Conservation (phyloP, 495 filamentous ascomycete species). For the Penicillium paxilli region DNA sequence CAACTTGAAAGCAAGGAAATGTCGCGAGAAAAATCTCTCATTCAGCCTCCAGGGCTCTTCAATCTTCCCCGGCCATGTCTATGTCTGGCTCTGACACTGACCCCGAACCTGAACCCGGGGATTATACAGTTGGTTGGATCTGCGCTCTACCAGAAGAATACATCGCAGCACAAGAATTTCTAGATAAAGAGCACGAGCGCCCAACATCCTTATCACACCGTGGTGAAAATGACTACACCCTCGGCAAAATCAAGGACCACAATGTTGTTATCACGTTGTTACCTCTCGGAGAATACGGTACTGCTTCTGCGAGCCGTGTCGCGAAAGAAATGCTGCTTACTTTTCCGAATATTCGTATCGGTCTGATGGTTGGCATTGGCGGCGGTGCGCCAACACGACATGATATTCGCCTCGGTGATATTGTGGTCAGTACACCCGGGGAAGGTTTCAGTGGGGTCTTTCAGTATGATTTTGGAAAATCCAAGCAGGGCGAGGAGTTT, state of each 20-base stretch:
- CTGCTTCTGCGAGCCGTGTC: constrained; percentile 19
- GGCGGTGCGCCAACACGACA: constrained; percentile 20
- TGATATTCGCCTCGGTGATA: constrained; percentile 28
- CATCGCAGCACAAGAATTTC: neutral
- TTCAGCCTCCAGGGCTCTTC: neutral
- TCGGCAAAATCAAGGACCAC: constrained; percentile 37
- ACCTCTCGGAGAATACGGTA: constrained; percentile 22
- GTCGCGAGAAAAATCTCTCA: too few species aligned
- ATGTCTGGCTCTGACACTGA: neutral
- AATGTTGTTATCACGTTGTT: constrained; percentile 29
- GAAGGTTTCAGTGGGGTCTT: constrained; percentile 7
- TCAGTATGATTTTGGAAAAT: constrained; percentile 22
- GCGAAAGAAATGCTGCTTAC: constrained; percentile 27
- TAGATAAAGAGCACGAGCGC: neutral
- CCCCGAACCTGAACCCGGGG: neutral
- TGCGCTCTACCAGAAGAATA: neutral
- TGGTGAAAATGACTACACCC: constrained; percentile 37
- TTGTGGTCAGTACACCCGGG: constrained; percentile 14
- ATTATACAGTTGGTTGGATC: neutral
- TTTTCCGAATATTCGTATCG: constrained; percentile 1
- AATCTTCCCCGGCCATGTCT: neutral
- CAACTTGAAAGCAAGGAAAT: too few species aligned
- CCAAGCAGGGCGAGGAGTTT: neutral
- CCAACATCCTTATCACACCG: neutral
- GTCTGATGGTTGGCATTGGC: constrained; percentile 28